Evolutionary conservation across 345 rosid genomes (phyloP).

Genomic region (Capsella bursapastoris): DNA sequence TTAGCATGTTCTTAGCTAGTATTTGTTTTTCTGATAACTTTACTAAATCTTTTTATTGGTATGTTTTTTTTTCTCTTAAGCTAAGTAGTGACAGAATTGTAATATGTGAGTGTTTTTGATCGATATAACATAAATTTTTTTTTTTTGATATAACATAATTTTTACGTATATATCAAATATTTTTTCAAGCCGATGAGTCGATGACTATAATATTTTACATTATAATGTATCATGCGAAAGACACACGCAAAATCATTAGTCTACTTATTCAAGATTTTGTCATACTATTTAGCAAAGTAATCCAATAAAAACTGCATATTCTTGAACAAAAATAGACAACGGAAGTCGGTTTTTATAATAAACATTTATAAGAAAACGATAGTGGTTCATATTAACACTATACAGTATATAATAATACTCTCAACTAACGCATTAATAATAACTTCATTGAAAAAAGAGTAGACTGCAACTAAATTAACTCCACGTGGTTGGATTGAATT

Average conservation of each 20-base stretch:
- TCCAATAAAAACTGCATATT: neutral
- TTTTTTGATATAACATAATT: neutral
- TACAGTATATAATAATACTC: neutral
- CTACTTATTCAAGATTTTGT: neutral
- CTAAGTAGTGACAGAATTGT: neutral
- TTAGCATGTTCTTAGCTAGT: neutral
- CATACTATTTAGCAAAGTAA: neutral
- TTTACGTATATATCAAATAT: neutral
- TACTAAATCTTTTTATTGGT: neutral
- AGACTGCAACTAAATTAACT: neutral
- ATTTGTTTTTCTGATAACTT: neutral
- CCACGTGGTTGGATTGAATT: constrained; percentile 14
- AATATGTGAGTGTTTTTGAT: neutral
- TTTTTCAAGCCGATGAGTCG: neutral
- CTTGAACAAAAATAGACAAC: neutral
- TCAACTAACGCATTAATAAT: constrained; percentile 6
- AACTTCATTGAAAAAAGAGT: neutral
- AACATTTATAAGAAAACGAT: neutral
- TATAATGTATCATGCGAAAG: neutral
- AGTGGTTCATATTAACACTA: neutral
- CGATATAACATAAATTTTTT: neutral
- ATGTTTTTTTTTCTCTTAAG: neutral
- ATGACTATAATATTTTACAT: neutral
- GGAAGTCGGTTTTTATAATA: neutral
- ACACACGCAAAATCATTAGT: neutral